Percentiles rank a stretch among this genome's conserved stretches.
Evolutionary conservation across 1,284 basidiomycete genomes (phyloP).

Genomic region (Leccinum pachyderme): DNA sequence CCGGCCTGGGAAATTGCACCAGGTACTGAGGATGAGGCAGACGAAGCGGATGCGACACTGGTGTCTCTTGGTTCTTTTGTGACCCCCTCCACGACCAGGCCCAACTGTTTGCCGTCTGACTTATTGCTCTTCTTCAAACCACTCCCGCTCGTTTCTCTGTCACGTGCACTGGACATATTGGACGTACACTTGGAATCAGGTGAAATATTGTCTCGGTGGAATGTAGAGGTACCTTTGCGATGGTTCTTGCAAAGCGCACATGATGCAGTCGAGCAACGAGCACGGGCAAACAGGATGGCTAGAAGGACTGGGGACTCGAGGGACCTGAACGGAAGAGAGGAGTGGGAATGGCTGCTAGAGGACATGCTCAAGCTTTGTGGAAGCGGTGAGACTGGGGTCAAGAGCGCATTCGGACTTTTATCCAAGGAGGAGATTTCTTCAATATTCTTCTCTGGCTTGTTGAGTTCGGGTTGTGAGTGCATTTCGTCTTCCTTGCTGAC

Average conservation of each 20-base stretch:
- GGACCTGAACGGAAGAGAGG: slow-evolving; percentile 59
- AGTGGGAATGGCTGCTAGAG: slow-evolving; percentile 83
- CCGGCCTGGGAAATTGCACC: slow-evolving; percentile 79
- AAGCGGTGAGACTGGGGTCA: slow-evolving; percentile 56
- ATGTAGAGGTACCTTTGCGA: slow-evolving; percentile 71
- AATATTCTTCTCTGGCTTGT: slow-evolving; percentile 81
- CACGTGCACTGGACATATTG: slow-evolving; percentile 81
- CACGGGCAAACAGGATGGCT: slow-evolving; percentile 85
- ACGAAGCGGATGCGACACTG: slow-evolving; percentile 77
- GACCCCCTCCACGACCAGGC: slow-evolving; percentile 63
- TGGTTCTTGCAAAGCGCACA: slow-evolving; percentile 83
- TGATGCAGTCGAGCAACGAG: slow-evolving; percentile 69
- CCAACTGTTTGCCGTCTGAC: slow-evolving; percentile 63
- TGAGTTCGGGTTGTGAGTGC: slow-evolving; percentile 85
- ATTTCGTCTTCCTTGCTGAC: slow-evolving; percentile 4
- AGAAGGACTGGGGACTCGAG: slow-evolving; percentile 63
- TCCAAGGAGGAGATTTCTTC: slow-evolving; percentile 66
- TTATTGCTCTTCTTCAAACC: slow-evolving; percentile 81
- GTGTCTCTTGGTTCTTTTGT: slow-evolving; percentile 78
- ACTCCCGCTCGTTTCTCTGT: slow-evolving; percentile 69
- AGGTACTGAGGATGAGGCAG: slow-evolving; percentile 60
- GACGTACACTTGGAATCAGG: slow-evolving; percentile 93
- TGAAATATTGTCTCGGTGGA: slow-evolving; percentile 87
- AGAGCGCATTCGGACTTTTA: slow-evolving; percentile 79
- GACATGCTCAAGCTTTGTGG: slow-evolving; percentile 85